Evolutionary conservation across 805 yeast genomes (phyloP).

Genomic region (Teunomyces aglyptinius): DNA sequence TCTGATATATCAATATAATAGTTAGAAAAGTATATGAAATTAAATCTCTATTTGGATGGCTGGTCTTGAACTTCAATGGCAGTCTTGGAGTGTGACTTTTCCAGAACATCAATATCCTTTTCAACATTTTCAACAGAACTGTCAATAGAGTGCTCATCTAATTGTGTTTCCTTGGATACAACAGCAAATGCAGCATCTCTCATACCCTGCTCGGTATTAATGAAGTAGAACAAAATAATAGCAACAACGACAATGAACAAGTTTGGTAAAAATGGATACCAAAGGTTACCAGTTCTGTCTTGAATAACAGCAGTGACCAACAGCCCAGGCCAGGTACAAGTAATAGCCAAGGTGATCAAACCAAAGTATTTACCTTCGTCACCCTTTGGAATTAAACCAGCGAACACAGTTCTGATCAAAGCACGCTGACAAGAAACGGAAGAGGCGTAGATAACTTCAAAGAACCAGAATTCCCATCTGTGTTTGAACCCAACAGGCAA

Average conservation of each 20-base stretch:
- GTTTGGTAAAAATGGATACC: slow-evolving; percentile 39
- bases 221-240: slow-evolving; percentile 19
- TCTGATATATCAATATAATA: no score
- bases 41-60: neutral
- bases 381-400: slow-evolving; percentile 39
- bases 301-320: slow-evolving; percentile 39
- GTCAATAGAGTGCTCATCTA: neutral
- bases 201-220: slow-evolving; percentile 34
- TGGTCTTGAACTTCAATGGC: neutral
- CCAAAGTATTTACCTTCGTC: slow-evolving; percentile 45
- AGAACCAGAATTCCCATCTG: slow-evolving; percentile 43
- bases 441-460: slow-evolving; percentile 32
- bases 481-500: slow-evolving; percentile 37
- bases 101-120: neutral
- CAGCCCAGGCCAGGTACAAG: slow-evolving; percentile 42
- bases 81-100: neutral
- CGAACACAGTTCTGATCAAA: slow-evolving; percentile 34
- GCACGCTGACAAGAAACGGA: slow-evolving; percentile 35
- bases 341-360: slow-evolving; percentile 37
- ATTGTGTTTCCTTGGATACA: neutral
- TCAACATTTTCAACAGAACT: neutral
- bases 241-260: slow-evolving; percentile 27
- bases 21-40: no score
- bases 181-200: slow-evolving; percentile 13
- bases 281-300: slow-evolving; percentile 35